Conservation (phyloP, 1,139 yeast species). For the Scheffersomyces stambukii region DNA sequence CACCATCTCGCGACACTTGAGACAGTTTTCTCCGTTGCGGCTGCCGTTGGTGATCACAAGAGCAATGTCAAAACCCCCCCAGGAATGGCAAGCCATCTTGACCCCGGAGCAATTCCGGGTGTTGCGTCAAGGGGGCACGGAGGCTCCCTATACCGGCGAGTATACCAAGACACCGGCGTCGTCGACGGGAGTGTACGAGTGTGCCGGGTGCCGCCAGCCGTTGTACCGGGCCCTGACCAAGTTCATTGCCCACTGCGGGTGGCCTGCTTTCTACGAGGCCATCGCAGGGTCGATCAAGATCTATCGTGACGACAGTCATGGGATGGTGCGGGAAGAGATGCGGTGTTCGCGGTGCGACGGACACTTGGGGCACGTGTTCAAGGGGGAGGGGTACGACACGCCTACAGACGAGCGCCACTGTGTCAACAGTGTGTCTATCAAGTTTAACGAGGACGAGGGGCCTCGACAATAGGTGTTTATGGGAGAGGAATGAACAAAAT, state of each 20-base stretch:
- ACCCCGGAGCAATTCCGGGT: constrained; percentile 77
- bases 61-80: constrained; percentile 42
- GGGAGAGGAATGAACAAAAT: no score
- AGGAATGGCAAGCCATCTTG: constrained; percentile 79
- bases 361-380: constrained; percentile 90
- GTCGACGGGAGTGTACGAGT: constrained; percentile 60
- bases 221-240: constrained; percentile 76
- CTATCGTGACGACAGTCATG: constrained; percentile 56
- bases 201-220: constrained; percentile 84
- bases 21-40: no score
- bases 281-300: constrained; percentile 72
- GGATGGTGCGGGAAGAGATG: constrained; percentile 86
- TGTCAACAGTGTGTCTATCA: constrained; percentile 80
- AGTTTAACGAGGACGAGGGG: constrained; percentile 39
- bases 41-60: no score
- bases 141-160: constrained; percentile 75
- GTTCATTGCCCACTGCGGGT: constrained; percentile 89
- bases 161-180: constrained; percentile 47
- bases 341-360: constrained; percentile 87
- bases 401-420: constrained; percentile 96
- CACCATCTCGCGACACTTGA: no score
- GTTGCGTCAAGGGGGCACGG: constrained; percentile 78
- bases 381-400: constrained; percentile 86
- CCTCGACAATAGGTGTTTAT: constrained; percentile 2
- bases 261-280: constrained; percentile 96